phyloP scores from a whole-genome alignment of 805 yeast genomes.

The Brettanomyces custersianus region DNA sequence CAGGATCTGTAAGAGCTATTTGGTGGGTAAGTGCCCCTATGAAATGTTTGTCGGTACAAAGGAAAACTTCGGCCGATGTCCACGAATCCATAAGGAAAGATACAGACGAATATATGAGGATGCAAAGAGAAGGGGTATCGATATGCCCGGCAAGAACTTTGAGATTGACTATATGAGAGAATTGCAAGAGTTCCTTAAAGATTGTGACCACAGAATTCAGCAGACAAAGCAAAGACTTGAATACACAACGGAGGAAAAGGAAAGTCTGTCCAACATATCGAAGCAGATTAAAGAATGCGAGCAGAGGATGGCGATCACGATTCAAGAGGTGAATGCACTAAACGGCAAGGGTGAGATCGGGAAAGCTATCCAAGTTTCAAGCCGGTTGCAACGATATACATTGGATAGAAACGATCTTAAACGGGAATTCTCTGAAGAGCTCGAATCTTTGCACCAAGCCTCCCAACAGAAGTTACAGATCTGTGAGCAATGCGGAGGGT shows the following conservation, averaged over 20 bases:
- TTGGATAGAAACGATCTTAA: constrained; percentile 43
- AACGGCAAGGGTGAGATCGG: constrained; percentile 39
- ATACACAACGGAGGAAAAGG: constrained; percentile 55
- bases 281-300: constrained; percentile 54
- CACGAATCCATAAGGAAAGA: constrained; percentile 64
- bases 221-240: constrained; percentile 57
- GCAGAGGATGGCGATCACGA: constrained; percentile 52
- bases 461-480: constrained; percentile 88
- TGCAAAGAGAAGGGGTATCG: constrained; percentile 25
- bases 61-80: constrained; percentile 75
- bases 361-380: constrained; percentile 42
- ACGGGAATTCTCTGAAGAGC: constrained; percentile 46
- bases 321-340: constrained; percentile 54
- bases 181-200: constrained; percentile 46
- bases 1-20: constrained; percentile 66
- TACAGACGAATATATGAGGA: constrained; percentile 62
- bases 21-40: constrained; percentile 83
- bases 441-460: constrained; percentile 72
- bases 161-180: constrained; percentile 40
- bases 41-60: constrained; percentile 78
- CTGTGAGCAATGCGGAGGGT: constrained; percentile 86
- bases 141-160: constrained; percentile 31
- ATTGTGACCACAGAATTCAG: constrained; percentile 57
- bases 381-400: constrained; percentile 34
- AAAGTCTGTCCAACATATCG: constrained; percentile 20